Conservation (phyloP, 179 eudicot species). For the Actinidia arguta region DNA sequence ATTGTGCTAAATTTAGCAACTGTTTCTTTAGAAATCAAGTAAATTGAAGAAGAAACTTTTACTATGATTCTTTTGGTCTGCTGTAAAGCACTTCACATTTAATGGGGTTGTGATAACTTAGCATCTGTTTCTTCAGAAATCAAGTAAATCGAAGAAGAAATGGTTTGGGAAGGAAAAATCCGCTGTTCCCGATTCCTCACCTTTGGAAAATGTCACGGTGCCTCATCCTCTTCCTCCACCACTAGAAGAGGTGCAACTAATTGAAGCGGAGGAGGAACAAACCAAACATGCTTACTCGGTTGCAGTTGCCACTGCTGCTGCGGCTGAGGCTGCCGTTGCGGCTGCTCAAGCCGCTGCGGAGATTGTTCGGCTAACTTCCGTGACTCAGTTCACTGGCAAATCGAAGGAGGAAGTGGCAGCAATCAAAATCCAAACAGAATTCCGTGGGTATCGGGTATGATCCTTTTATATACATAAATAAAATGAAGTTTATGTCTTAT, state of each 20-base stretch:
- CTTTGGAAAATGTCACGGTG: conserved; percentile 34
- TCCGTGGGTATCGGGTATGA: conserved; percentile 77
- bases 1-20: background rate
- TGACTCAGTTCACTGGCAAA: conserved; percentile 42
- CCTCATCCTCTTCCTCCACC: conserved; percentile 40
- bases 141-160: conserved; percentile 57
- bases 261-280: conserved; percentile 33
- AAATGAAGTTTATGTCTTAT: too few species aligned
- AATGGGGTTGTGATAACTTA: background rate
- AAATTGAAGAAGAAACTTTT: background rate
- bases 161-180: conserved; percentile 59
- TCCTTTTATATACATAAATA: background rate
- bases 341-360: conserved; percentile 31
- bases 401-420: conserved; percentile 75
- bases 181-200: conserved; percentile 28
- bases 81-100: background rate
- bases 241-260: conserved; percentile 26
- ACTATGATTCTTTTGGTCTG: background rate
- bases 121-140: conserved; percentile 42
- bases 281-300: conserved; percentile 19
- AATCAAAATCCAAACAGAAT: conserved; percentile 69
- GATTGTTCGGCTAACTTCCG: conserved; percentile 29
- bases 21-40: background rate
- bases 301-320: conserved; percentile 27
- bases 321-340: conserved; percentile 27